Percentiles rank a stretch among this genome's conserved stretches.
phyloP scores from a whole-genome alignment of 495 filamentous ascomycete genomes.

The Neurospora cerealis region DNA sequence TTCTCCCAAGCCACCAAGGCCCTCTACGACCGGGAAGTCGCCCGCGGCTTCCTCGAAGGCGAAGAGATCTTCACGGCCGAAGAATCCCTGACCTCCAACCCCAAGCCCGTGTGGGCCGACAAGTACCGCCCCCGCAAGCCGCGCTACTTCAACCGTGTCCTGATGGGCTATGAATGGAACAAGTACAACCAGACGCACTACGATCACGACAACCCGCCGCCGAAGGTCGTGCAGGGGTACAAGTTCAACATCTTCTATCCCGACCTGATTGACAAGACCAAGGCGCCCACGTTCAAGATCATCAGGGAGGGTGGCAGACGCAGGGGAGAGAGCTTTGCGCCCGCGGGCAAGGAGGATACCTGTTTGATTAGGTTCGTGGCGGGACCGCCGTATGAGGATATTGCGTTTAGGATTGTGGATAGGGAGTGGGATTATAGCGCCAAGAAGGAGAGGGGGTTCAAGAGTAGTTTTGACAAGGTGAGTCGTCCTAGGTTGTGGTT shows the following conservation, averaged over 20 bases:
- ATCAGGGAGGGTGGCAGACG: conserved; percentile 84
- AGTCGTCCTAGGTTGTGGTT: conserved; percentile 16
- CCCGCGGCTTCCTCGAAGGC: conserved; percentile 82
- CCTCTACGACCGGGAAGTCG: conserved; percentile 86
- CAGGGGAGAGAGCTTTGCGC: conserved; percentile 83
- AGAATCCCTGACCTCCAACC: conserved; percentile 59
- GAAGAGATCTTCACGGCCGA: conserved; percentile 95
- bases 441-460: conserved; percentile 89
- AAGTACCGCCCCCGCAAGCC: conserved; percentile 92
- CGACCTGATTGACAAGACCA: conserved; percentile 91
- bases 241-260: conserved; percentile 99
- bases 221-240: conserved; percentile 97
- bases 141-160: conserved; percentile 93
- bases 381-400: conserved; percentile 91
- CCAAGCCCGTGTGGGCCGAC: conserved; percentile 70
- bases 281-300: conserved; percentile 90
- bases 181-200: conserved; percentile 99
- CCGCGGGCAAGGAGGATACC: conserved; percentile 95
- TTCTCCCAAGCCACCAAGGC: conserved; percentile 88
- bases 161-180: conserved; percentile 99
- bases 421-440: conserved; percentile 99
- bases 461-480: conserved; percentile 96
- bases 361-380: conserved; percentile 95
- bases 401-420: conserved; percentile 96
- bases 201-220: conserved; percentile 95